Evolutionary conservation across 164 flowering plant species (phyloP), one percentile per base, ranked within the genome.

Genomic region (Magnolia changhungtana): DNA sequence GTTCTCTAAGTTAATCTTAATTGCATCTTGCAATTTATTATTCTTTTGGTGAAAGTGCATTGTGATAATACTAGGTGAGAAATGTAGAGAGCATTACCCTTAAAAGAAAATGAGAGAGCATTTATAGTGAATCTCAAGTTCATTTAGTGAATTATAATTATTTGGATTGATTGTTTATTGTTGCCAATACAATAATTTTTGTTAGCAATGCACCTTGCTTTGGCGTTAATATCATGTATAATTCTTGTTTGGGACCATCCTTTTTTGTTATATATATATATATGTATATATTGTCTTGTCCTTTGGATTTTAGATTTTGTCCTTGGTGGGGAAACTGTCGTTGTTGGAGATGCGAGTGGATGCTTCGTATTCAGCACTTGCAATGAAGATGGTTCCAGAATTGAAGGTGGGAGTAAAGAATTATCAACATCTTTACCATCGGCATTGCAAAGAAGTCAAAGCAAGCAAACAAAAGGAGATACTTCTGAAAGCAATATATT

Each of bases 341-440:
- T 81, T 78, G 87, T 85, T 50, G 94, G 98, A 68, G 88, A 86
- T 82, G 89, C 82, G 58, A 76, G 83, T 71, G 75, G 89, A 67
- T 63, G 49, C 29, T 88, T 87, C 81, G 55, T 82, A 24, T 85
- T 82, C 74, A 80, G 81, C 80, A 74, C 79, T 83, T 80, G 77
- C 14, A 73, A 79, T 83, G 81, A 75, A 18, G 74, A 72, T 72
- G 72, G 77, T 3, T 74, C 76, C 13, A 77, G 67, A 69, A 78
- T 59, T 75, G 5, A 23, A 19, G 63, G 50, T 76, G 78, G 70
- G 37, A 75, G 16, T 72, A 19, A 1, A 37, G 59, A 70, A 18
- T 67, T 27, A 55, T 14, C 8, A 19, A 65, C 27, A 0, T 29
- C 71, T 67, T 11, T 52, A 8, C 55, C 31, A 7, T 27, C 63